These are phyloP conservation scores for Kurtzmaniella natalensis DNA, from an alignment of 1,139 yeast species.

Conservation along the genomic window DNA sequence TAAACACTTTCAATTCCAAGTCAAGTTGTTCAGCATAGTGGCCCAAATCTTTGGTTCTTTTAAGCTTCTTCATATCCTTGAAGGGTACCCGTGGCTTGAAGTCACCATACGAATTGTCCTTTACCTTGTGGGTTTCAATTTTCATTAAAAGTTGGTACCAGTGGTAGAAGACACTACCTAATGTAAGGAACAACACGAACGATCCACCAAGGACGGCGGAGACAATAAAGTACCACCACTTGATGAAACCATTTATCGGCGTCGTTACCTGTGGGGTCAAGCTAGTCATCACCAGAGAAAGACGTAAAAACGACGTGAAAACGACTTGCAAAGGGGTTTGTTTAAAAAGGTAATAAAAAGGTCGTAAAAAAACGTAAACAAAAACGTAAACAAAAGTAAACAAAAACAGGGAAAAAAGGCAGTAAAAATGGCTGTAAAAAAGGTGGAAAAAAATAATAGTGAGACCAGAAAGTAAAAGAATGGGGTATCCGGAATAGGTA, in stretches of 20 bases:
- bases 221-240: slow-evolving; percentile 18
- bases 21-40: slow-evolving; percentile 65
- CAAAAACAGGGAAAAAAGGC: background rate
- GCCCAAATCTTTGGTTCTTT: slow-evolving; percentile 32
- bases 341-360: too few species aligned
- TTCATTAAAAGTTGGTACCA: slow-evolving; percentile 21
- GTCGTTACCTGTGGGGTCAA: slow-evolving; percentile 18
- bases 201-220: slow-evolving; percentile 26
- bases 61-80: slow-evolving; percentile 27
- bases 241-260: slow-evolving; percentile 15
- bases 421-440: background rate
- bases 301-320: too few species aligned
- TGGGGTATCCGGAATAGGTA: too few species aligned
- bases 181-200: slow-evolving; percentile 22
- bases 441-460: background rate
- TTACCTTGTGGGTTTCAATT: slow-evolving; percentile 13
- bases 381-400: background rate
- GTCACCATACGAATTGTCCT: slow-evolving; percentile 13
- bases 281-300: slow-evolving; percentile 11
- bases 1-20: slow-evolving; percentile 54
- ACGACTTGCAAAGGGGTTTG: too few species aligned
- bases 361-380: too few species aligned
- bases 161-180: slow-evolving; percentile 27
- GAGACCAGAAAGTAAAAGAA: too few species aligned
- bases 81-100: slow-evolving; percentile 27